Percentiles rank a stretch among this genome's conserved stretches.
These are phyloP conservation scores for Pelagophyceae sp. DNA, from an alignment of 352 stramenopile species.

Conservation along the genomic window DNA sequence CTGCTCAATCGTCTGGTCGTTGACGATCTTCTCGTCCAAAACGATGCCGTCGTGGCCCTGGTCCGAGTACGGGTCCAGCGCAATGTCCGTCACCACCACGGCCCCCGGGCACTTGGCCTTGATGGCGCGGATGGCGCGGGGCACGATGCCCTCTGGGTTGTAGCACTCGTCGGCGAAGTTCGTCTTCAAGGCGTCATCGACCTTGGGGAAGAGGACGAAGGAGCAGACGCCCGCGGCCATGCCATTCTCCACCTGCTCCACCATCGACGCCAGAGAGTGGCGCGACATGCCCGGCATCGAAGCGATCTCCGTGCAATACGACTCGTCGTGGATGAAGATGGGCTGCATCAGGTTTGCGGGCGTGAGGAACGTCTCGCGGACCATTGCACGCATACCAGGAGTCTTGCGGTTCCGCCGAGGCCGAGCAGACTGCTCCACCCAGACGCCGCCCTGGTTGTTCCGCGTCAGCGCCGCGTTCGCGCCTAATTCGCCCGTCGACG, in stretches of 20 bases:
- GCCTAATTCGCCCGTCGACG: too few relatives aligned
- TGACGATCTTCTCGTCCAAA: constrained; percentile 88
- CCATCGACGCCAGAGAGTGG: constrained; percentile 59
- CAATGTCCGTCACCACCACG: constrained; percentile 70
- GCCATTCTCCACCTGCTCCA: constrained; percentile 63
- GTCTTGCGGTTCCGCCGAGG: constrained; percentile 71
- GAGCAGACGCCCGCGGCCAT: constrained; percentile 58
- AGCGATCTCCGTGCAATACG: constrained; percentile 49
- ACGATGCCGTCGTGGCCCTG: constrained; percentile 84
- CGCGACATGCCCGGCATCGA: constrained; percentile 71
- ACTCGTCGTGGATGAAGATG: constrained; percentile 75
- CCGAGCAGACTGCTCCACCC: constrained; percentile 53
- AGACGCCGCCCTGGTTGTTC: constrained; percentile 53
- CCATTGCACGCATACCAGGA: constrained; percentile 61
- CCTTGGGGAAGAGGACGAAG: constrained; percentile 70
- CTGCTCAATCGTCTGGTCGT: constrained; percentile 87
- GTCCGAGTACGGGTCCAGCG: constrained; percentile 77
- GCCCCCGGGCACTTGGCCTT: constrained; percentile 64
- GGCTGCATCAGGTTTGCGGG: constrained; percentile 76
- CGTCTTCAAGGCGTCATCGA: constrained; percentile 66
- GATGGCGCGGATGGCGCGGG: constrained; percentile 64
- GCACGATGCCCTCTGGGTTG: constrained; percentile 71
- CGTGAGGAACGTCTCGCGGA: constrained; percentile 73
- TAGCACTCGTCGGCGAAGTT: constrained; percentile 71
- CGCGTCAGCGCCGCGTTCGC: constrained; percentile 11